Evolutionary conservation across 2,329 filamentous ascomycete genomes (phyloP).

Genomic region (Colletotrichum lentis): DNA sequence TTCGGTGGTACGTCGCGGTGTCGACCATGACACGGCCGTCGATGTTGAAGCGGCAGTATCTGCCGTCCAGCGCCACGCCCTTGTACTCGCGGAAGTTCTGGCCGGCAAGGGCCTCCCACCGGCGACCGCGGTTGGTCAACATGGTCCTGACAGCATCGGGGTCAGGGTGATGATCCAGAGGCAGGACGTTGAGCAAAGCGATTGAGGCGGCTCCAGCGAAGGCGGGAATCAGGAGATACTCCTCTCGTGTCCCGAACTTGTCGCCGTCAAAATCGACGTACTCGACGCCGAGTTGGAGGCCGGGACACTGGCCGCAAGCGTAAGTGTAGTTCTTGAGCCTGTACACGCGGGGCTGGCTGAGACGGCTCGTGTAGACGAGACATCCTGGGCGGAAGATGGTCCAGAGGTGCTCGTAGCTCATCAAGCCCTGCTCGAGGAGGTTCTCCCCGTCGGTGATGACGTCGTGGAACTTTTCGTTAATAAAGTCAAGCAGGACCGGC

Average conservation of each 20-base stretch:
- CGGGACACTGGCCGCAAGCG: conserved; percentile 47
- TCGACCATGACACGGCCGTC: conserved; percentile 91
- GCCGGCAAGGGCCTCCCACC: conserved; percentile 56
- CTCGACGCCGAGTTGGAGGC: conserved; percentile 41
- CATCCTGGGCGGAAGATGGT: conserved; percentile 59
- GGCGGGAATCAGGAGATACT: conserved; percentile 48
- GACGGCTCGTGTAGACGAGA: conserved; percentile 50
- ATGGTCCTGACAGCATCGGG: conserved; percentile 45
- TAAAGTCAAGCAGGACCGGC: conserved; percentile 54
- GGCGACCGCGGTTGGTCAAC: conserved; percentile 53
- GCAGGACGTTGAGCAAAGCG: conserved; percentile 53
- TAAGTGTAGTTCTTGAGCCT: conserved; percentile 50
- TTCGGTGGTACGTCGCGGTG: conserved; percentile 79
- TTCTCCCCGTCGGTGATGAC: conserved; percentile 59
- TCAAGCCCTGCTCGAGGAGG: conserved; percentile 60
- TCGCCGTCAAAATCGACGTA: conserved; percentile 59
- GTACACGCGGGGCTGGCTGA: conserved; percentile 52
- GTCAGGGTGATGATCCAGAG: conserved; percentile 54
- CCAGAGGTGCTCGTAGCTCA: conserved; percentile 63
- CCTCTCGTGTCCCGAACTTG: conserved; percentile 52
- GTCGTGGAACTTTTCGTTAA: conserved; percentile 60
- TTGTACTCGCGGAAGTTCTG: conserved; percentile 58
- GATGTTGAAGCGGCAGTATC: conserved; percentile 69
- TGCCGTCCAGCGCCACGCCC: conserved; percentile 46
- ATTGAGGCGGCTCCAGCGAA: conserved; percentile 57